Evolutionary conservation across 2,329 filamentous ascomycete species (phyloP).

Genomic region (Trichoderma simmonsii): DNA sequence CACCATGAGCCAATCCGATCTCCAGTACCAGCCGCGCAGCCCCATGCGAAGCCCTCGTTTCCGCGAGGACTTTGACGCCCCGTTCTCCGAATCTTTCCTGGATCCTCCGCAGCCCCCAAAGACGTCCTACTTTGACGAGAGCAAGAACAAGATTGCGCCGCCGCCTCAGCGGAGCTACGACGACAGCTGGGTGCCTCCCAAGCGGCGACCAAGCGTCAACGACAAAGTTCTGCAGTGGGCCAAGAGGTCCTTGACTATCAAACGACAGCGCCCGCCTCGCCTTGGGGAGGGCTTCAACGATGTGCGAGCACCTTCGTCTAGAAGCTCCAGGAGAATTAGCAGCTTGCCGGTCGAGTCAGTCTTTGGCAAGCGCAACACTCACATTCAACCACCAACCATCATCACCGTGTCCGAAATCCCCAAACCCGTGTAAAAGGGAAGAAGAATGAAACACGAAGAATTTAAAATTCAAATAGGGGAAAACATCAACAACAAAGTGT

Average conservation of each 20-base stretch:
- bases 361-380: background rate
- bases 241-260: conserved; percentile 31
- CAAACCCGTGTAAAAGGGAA: conserved; percentile 15
- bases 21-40: conserved; percentile 17
- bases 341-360: background rate
- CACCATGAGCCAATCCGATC: conserved; percentile 20
- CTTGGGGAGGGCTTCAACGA: conserved; percentile 25
- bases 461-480: background rate
- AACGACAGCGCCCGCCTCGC: conserved; percentile 26
- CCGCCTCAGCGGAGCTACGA: conserved; percentile 19
- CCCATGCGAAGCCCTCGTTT: conserved; percentile 34
- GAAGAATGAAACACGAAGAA: background rate
- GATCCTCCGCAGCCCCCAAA: conserved; percentile 32
- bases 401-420: conserved; percentile 22
- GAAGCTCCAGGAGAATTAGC: conserved; percentile 1
- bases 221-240: conserved; percentile 35
- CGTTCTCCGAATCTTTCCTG: conserved; percentile 36
- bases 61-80: conserved; percentile 38
- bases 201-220: conserved; percentile 32
- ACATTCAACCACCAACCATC: conserved; percentile 19
- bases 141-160: conserved; percentile 27
- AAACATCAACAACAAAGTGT: background rate
- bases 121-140: conserved; percentile 29
- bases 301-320: conserved; percentile 6
- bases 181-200: conserved; percentile 28